Base-by-base conservation (phyloP, 208 protist species). In the Endotrypanum monterogeii region DNA sequence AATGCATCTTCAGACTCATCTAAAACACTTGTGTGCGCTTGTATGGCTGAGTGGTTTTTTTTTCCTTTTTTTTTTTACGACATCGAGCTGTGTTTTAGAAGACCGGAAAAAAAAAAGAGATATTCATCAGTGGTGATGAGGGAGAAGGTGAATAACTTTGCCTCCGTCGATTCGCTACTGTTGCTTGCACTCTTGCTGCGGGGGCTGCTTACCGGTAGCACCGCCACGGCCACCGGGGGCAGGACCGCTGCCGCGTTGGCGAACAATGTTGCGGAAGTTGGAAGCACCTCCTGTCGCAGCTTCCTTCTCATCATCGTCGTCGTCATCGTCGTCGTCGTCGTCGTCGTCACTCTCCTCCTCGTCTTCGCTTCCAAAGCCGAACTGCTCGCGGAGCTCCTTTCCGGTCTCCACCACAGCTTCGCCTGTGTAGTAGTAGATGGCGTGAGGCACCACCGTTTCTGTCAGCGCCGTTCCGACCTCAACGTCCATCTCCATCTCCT, bases 341-440 rank as follows among this genome's bases (percentile, higher is more conserved):
- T 90, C 86, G 23, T 89, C 87, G 0, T 88, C 81, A n/a, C 82
- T 82, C n/a, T 90, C 83, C 20, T 84, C 83, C 7, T 87, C 78
- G 7, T 86, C 83, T 30, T 83, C 55, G 30, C 85, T 79, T 23
- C 60, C 71, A 55, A 82, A 75, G 30, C 82, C 70, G 18, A 83
- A 77, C 71, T 84, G 76, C 30, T 81, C 71, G 3, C 74, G 55
- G 4, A 92, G 57, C 66, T 67, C 73, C 79, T 72, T 73, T 35
- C 83, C 88, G 3, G 83, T 76, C 79, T 95, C 81, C 23, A 91
- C 90, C 8, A 93, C 73, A 18, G 90, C 86, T 76, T 96, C 89
- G 23, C 94, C 95, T 14, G 91, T 94, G 86, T 95, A 98, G 85
- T 87, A 98, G 70, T 85, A 87, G 54, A 97, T 91, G 28, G 97